phyloP scores from a whole-genome alignment of 2,329 filamentous ascomycete species.

The Gaeumannomyces sp. region DNA sequence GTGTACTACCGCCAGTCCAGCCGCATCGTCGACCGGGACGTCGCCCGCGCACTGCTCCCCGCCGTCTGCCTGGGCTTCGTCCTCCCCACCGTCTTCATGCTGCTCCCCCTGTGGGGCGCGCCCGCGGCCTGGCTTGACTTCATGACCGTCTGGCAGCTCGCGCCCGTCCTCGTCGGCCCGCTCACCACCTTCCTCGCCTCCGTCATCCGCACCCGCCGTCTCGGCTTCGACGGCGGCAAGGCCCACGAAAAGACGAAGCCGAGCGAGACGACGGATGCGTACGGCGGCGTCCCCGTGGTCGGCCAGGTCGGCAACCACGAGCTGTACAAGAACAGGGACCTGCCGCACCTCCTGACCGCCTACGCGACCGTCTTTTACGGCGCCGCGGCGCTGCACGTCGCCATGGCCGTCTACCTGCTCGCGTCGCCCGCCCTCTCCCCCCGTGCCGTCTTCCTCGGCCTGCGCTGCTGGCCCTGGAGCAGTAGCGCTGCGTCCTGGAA shows the following conservation, averaged over 20 bases:
- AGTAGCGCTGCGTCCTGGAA: background rate
- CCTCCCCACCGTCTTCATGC: constrained; percentile 15
- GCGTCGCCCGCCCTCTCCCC: background rate
- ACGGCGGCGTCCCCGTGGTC: background rate
- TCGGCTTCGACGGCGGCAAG: no score
- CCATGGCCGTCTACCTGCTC: background rate
- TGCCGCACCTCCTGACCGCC: constrained; percentile 2
- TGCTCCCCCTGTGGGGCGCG: constrained; percentile 7
- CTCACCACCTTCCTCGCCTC: background rate
- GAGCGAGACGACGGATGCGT: background rate
- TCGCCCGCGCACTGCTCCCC: constrained; percentile 11
- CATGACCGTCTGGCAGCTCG: constrained; percentile 15
- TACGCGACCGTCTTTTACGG: background rate
- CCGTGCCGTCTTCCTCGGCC: background rate
- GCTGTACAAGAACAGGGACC: background rate
- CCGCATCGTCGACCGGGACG: constrained; percentile 3
- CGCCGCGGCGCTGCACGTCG: background rate
- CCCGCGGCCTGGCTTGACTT: constrained; percentile 10
- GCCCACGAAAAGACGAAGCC: no score
- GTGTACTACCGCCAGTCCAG: constrained; percentile 9
- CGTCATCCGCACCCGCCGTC: no score
- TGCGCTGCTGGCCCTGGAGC: background rate
- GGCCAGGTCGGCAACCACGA: background rate
- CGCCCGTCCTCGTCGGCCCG: constrained; percentile 13
- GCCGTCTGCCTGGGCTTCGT: constrained; percentile 12